A percentile compares a stretch with the other conserved stretches of the same genome.
Evolutionary conservation across 306 rosid species (phyloP).

Genomic region (Fagus sylvatica): DNA sequence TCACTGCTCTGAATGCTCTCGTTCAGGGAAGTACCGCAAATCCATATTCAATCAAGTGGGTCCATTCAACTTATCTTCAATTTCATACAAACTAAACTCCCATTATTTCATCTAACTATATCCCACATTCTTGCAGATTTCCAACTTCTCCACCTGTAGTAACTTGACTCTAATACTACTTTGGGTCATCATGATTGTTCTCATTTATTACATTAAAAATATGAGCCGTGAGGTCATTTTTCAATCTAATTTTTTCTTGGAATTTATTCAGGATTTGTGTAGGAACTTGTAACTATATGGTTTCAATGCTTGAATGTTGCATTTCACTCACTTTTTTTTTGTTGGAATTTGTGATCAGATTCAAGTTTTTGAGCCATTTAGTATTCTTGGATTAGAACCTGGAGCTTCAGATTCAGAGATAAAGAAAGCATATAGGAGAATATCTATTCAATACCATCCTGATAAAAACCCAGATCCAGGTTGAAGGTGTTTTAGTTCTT

Average conservation of each 20-base stretch:
- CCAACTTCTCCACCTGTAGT: constrained; percentile 74
- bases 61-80: constrained; percentile 1
- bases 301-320: constrained; percentile 13
- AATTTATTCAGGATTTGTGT: constrained; percentile 7
- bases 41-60: constrained; percentile 84
- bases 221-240: constrained; percentile 65
- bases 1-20: constrained; percentile 80
- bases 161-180: constrained; percentile 79
- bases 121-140: constrained; percentile 65
- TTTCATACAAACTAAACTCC: not conserved
- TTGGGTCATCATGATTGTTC: constrained; percentile 80
- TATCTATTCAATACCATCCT: constrained; percentile 87
- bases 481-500: constrained; percentile 47
- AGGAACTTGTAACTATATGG: not conserved
- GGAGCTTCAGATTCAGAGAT: constrained; percentile 74
- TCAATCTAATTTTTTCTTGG: no score
- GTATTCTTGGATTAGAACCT: constrained; percentile 77
- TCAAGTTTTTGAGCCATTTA: constrained; percentile 89
- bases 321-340: not conserved
- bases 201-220: constrained; percentile 84
- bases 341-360: constrained; percentile 42
- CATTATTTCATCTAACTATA: not conserved
- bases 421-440: constrained; percentile 89
- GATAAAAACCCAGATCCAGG: constrained; percentile 99
- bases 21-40: constrained; percentile 84